Percentiles rank a stretch among this genome's conserved stretches.
These are phyloP conservation scores for Pharus latifolius DNA, from an alignment of 176 grass and related monocot genomes.

Conservation along the genomic window DNA sequence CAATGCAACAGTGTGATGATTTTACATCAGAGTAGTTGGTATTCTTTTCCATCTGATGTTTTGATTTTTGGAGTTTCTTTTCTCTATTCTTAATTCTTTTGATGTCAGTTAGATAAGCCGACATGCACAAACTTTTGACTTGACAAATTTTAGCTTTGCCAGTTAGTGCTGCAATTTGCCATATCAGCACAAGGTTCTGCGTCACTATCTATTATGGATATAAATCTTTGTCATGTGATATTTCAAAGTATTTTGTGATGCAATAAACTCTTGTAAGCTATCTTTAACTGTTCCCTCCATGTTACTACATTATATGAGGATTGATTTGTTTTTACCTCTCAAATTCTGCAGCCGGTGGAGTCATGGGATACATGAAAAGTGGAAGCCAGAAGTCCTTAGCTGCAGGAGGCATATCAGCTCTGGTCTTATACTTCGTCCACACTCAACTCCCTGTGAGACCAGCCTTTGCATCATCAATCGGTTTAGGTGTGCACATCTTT, in stretches of 20 bases:
- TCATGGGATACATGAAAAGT: conserved; percentile 68
- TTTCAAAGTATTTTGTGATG: background rate
- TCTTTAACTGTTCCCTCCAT: background rate
- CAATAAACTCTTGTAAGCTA: background rate
- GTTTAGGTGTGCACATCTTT: conserved; percentile 33
- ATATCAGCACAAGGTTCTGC: background rate
- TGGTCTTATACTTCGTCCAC: conserved; percentile 52
- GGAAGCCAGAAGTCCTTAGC: conserved; percentile 76
- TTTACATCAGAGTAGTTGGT: background rate
- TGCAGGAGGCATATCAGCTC: conserved; percentile 61
- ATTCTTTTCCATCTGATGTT: background rate
- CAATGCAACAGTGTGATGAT: background rate
- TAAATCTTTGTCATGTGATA: background rate
- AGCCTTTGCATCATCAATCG: conserved; percentile 50
- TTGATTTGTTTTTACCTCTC: background rate
- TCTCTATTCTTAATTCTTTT: background rate
- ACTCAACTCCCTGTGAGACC: conserved; percentile 68
- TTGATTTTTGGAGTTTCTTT: background rate
- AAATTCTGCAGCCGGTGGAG: conserved; percentile 42
- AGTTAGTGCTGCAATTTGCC: background rate
- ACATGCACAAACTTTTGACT: background rate
- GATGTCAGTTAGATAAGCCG: background rate
- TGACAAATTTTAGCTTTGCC: background rate
- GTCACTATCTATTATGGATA: background rate
- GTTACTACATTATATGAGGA: background rate